Evolutionary conservation across 208 protist species (phyloP).

Genomic region (Acanthamoeba royreba): DNA sequence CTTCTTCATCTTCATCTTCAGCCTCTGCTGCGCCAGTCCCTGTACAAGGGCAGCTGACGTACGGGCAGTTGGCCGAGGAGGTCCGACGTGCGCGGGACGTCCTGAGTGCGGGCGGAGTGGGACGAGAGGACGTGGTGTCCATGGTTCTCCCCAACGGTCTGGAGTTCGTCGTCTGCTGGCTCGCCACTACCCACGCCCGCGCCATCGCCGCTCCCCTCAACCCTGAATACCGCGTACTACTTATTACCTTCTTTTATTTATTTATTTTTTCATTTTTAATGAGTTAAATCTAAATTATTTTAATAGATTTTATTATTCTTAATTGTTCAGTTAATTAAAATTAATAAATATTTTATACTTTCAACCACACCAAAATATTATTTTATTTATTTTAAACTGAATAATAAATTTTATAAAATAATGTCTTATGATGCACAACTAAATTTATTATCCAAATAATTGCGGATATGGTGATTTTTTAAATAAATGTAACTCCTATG

Average conservation of each 20-base stretch:
- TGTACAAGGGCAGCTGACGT: no score
- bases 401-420: neutral
- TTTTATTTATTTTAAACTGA: neutral
- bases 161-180: slow-evolving; percentile 47
- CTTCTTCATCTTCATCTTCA: no score
- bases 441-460: no score
- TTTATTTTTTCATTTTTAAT: neutral
- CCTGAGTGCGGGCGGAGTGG: neutral
- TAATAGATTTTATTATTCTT: neutral
- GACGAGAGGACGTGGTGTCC: neutral
- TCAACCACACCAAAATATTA: no score
- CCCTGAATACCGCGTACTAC: slow-evolving; percentile 18
- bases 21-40: no score
- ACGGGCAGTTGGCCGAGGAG: neutral
- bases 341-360: no score
- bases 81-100: neutral
- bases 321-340: neutral
- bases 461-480: no score
- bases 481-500: no score
- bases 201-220: slow-evolving; percentile 68
- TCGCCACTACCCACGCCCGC: slow-evolving; percentile 44
- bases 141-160: slow-evolving; percentile 55
- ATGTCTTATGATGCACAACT: neutral
- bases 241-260: neutral
- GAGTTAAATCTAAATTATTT: no score